Conservation (phyloP, 2,329 filamentous ascomycete genomes). For the Byssoonygena ceratinophila region DNA sequence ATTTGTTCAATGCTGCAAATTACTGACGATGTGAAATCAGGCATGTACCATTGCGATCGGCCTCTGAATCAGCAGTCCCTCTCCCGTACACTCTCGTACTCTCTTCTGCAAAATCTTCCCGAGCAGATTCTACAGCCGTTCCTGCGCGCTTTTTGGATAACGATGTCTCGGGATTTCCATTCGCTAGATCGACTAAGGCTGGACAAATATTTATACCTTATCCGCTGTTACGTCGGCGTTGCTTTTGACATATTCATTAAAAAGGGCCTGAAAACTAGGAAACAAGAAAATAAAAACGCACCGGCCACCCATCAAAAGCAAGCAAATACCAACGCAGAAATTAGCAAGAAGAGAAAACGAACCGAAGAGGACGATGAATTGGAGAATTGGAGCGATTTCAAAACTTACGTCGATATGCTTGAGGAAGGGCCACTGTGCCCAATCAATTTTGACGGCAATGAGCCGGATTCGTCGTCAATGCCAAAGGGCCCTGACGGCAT, state of each 20-base stretch:
- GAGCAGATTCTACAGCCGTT: conserved; percentile 37
- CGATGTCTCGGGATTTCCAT: conserved; percentile 58
- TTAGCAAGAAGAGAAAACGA: conserved; percentile 23
- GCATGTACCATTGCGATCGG: conserved; percentile 87
- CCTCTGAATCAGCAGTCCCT: conserved; percentile 78
- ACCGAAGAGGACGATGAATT: conserved; percentile 16
- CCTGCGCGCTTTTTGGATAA: conserved; percentile 60
- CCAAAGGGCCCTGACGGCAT: conserved; percentile 67
- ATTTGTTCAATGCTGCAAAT: neutral
- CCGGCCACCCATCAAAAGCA: conserved; percentile 13
- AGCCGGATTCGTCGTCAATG: conserved; percentile 20
- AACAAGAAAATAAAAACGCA: conserved; percentile 24
- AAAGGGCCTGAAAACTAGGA: conserved; percentile 22
- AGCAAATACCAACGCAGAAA: conserved; percentile 12
- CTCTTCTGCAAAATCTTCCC: conserved; percentile 53
- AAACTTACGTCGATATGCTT: conserved; percentile 32
- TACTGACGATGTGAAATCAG: conserved; percentile 28
- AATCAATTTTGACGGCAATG: conserved; percentile 28
- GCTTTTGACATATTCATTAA: conserved; percentile 45
- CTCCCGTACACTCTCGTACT: conserved; percentile 60
- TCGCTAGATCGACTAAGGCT: conserved; percentile 64
- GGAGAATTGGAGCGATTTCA: conserved; percentile 23
- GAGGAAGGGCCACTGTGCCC: conserved; percentile 34
- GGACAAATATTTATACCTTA: conserved; percentile 85
- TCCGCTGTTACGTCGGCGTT: conserved; percentile 66